A percentile compares a stretch with the other conserved stretches of the same genome.
phyloP scores from a whole-genome alignment of 2,329 filamentous ascomycete genomes.

The Aspergillus costaricaensis region DNA sequence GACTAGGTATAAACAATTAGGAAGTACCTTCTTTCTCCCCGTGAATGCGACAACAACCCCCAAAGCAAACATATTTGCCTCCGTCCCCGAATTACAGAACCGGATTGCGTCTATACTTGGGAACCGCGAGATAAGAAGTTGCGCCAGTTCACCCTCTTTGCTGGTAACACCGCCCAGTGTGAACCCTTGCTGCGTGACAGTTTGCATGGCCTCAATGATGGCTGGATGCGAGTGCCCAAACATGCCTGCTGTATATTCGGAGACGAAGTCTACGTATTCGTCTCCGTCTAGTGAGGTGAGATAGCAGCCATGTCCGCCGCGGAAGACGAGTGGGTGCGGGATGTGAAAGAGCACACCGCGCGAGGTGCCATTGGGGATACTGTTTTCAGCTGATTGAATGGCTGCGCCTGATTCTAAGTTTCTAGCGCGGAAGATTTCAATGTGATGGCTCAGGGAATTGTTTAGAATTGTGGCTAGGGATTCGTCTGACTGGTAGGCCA shows the following conservation, averaged over 20 bases:
- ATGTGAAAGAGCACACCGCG: slow-evolving; percentile 27
- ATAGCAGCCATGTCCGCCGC: slow-evolving; percentile 27
- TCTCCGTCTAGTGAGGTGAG: slow-evolving; percentile 36
- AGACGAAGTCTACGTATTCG: slow-evolving; percentile 60
- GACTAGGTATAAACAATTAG: background rate
- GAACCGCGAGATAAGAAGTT: slow-evolving; percentile 58
- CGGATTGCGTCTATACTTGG: slow-evolving; percentile 55
- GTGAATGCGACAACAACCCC: slow-evolving; percentile 55
- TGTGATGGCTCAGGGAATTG: background rate
- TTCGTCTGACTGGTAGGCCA: background rate
- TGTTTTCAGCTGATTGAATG: background rate
- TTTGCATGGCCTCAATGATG: slow-evolving; percentile 53
- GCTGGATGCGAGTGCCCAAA: slow-evolving; percentile 65
- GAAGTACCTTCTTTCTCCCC: slow-evolving; percentile 40
- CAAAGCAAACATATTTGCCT: slow-evolving; percentile 64
- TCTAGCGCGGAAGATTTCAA: background rate
- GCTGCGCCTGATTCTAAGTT: background rate
- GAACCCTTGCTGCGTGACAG: slow-evolving; percentile 53
- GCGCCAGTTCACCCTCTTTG: slow-evolving; percentile 56
- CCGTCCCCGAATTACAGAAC: slow-evolving; percentile 68
- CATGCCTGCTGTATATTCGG: slow-evolving; percentile 66
- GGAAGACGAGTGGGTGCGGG: slow-evolving; percentile 38
- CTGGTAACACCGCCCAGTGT: slow-evolving; percentile 57
- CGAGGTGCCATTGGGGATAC: slow-evolving; percentile 25
- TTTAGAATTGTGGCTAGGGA: too few relatives aligned